Conservation (phyloP, 108 stramenopile species). For the Nitzschia palea region DNA sequence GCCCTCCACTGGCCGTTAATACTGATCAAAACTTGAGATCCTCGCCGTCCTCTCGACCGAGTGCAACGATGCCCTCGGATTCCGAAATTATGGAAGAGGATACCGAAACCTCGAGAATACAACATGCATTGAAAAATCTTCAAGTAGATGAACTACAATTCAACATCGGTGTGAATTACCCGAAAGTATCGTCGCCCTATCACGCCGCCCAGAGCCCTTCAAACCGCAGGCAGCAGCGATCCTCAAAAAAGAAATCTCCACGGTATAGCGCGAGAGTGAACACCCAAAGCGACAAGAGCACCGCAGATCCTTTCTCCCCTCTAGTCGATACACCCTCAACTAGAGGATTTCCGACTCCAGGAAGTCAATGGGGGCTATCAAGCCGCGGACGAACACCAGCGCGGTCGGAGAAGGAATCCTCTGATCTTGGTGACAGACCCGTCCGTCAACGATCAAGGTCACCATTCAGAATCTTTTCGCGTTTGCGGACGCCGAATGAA, state of each 20-base stretch:
- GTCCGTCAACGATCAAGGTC: background rate
- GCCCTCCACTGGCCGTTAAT: slow-evolving; percentile 24
- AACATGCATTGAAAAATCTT: background rate
- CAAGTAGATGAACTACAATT: slow-evolving; percentile 5
- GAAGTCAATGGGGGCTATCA: background rate
- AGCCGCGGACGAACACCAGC: background rate
- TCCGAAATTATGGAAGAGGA: background rate
- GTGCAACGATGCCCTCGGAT: background rate
- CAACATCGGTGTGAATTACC: slow-evolving; percentile 7
- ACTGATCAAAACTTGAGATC: background rate
- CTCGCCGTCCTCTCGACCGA: background rate
- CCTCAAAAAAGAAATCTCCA: slow-evolving; percentile 3
- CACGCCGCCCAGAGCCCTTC: background rate
- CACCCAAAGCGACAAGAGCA: background rate
- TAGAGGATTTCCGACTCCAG: background rate
- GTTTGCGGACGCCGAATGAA: background rate
- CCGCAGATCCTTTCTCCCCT: background rate
- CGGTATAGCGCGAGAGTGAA: background rate
- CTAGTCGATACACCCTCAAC: slow-evolving; percentile 1
- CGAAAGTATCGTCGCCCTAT: background rate
- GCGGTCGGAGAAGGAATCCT: background rate
- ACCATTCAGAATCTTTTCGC: slow-evolving; percentile 9
- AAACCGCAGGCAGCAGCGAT: background rate
- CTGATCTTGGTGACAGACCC: background rate
- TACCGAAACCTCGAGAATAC: background rate